A percentile compares a stretch with the other conserved stretches of the same genome.
These are phyloP conservation scores for Boeremia lycopersici DNA, from an alignment of 2,329 filamentous ascomycete genomes.

Conservation along the genomic window DNA sequence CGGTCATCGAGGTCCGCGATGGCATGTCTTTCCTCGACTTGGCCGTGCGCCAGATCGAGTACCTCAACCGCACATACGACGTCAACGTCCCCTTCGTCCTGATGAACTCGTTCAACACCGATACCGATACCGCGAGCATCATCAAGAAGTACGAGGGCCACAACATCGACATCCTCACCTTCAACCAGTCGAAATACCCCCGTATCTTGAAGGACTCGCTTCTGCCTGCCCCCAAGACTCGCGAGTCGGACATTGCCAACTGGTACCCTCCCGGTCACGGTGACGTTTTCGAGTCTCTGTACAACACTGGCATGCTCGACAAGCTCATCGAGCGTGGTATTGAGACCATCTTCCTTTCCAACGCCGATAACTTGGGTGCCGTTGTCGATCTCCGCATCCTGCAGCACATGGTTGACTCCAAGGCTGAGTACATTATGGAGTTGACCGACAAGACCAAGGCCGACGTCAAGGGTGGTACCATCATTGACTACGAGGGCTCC, in stretches of 20 bases:
- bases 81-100: constrained; percentile 98
- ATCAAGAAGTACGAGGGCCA: constrained; percentile 99
- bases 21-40: constrained; percentile 99
- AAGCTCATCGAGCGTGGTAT: constrained; percentile 94
- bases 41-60: constrained; percentile 98
- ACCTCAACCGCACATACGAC: constrained; percentile 96
- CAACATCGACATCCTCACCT: constrained; percentile 99
- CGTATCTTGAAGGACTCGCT: constrained; percentile 98
- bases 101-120: constrained; percentile 99
- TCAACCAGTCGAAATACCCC: constrained; percentile 99
- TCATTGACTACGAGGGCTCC: constrained; percentile 98
- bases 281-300: constrained; percentile 99
- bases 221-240: constrained; percentile 89
- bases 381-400: constrained; percentile 98
- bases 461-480: constrained; percentile 99
- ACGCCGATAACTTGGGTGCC: constrained; percentile 97
- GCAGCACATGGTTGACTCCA: constrained; percentile 98
- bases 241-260: constrained; percentile 85
- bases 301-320: constrained; percentile 98
- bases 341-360: constrained; percentile 98
- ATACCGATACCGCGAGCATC: constrained; percentile 95
- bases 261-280: constrained; percentile 99
- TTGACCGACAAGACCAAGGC: constrained; percentile 99
- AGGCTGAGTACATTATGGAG: constrained; percentile 99
- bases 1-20: constrained; percentile 98